Conservation (phyloP, 345 rosid species). For the Eutrema heterophyllum region DNA sequence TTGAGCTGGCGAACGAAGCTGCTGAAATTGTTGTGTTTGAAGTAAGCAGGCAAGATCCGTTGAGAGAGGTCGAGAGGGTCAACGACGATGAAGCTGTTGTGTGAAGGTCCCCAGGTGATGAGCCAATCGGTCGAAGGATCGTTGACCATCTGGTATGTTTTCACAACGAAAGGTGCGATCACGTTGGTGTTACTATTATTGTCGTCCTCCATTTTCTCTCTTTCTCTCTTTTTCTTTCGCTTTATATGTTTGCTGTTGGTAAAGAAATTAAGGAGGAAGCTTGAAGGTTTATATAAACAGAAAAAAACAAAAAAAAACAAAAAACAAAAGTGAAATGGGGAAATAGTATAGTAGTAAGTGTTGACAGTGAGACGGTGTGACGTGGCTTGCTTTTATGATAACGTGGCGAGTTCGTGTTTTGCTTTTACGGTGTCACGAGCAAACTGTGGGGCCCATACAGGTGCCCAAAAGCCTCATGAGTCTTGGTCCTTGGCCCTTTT, state of each 20-base stretch:
- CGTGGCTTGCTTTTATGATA: not conserved
- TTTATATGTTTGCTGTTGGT: conserved; percentile 22
- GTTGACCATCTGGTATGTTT: conserved; percentile 91
- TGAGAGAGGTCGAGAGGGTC: conserved; percentile 81
- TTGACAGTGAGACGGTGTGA: not conserved
- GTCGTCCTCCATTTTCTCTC: conserved; percentile 40
- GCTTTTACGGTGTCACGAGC: not conserved
- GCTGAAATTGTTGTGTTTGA: conserved; percentile 97
- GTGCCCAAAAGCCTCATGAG: not conserved
- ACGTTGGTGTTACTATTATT: conserved; percentile 27
- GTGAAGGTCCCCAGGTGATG: conserved; percentile 76
- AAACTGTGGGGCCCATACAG: not conserved
- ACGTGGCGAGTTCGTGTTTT: conserved; percentile 7
- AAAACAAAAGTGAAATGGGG: not conserved
- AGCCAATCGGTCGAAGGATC: conserved; percentile 73
- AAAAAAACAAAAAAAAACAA: not conserved
- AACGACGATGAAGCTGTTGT: conserved; percentile 83
- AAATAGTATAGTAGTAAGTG: not conserved
- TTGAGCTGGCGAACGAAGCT: conserved; percentile 96
- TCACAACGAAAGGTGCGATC: conserved; percentile 73
- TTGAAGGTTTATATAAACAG: conserved; percentile 26
- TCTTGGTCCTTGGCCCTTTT: too few relatives aligned
- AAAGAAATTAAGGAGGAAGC: conserved; percentile 13
- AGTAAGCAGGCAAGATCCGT: conserved; percentile 70
- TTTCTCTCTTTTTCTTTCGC: not conserved